Evolutionary conservation across 2,329 filamentous ascomycete species (phyloP).

Genomic region (Eurotiales sp.): DNA sequence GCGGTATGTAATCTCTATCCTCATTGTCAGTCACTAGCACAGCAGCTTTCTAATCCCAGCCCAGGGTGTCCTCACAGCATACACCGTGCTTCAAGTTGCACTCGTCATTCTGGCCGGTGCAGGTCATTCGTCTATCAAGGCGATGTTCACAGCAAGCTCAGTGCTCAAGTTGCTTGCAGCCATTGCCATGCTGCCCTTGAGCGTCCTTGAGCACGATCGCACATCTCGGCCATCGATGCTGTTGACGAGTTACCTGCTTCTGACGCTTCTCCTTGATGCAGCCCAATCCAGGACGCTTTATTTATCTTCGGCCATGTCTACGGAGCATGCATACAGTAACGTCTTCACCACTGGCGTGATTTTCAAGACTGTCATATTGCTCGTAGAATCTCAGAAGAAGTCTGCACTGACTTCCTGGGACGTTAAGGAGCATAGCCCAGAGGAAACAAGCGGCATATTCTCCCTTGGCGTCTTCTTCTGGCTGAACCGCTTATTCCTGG

Average conservation of each 20-base stretch:
- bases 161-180: slow-evolving; percentile 25
- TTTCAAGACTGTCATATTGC: slow-evolving; percentile 36
- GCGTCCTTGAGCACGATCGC: slow-evolving; percentile 11
- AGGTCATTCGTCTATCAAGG: slow-evolving; percentile 14
- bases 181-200: slow-evolving; percentile 3
- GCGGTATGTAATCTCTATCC: slow-evolving; percentile 18
- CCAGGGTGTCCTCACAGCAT: slow-evolving; percentile 1
- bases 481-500: slow-evolving; percentile 45
- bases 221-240: slow-evolving; percentile 24
- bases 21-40: too few species aligned
- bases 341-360: slow-evolving; percentile 33
- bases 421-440: slow-evolving; percentile 35
- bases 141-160: slow-evolving; percentile 29
- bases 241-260: slow-evolving; percentile 37
- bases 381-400: slow-evolving; percentile 43
- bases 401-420: slow-evolving; percentile 44
- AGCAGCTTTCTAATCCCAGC: too few species aligned
- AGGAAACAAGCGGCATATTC: slow-evolving; percentile 46
- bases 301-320: slow-evolving; percentile 21
- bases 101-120: slow-evolving; percentile 23
- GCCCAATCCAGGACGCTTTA: slow-evolving; percentile 38
- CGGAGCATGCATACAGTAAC: slow-evolving; percentile 33
- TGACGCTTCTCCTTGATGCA: slow-evolving; percentile 39
- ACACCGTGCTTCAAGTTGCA: slow-evolving; percentile 17
- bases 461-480: slow-evolving; percentile 46